These are phyloP conservation scores for Sphaerobolus stellatus DNA, from an alignment of 1,284 basidiomycete genomes.

Conservation along the genomic window DNA sequence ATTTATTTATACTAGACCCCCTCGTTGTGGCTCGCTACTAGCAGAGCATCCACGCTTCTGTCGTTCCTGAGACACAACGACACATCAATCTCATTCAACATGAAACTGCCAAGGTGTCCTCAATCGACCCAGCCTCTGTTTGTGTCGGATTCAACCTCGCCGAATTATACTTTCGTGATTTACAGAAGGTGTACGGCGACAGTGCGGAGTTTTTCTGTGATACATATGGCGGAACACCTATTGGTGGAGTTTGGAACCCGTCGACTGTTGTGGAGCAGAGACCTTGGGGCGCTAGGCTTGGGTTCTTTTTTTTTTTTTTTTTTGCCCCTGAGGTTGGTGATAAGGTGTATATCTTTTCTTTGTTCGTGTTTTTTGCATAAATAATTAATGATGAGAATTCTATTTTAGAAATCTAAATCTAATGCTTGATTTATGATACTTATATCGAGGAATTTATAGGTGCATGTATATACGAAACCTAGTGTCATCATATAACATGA, in stretches of 20 bases:
- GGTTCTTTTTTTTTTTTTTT: no score
- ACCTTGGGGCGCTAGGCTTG: conserved; percentile 81
- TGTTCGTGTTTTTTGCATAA: not conserved
- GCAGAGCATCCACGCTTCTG: conserved; percentile 46
- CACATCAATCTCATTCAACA: conserved; percentile 47
- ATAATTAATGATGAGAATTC: not conserved
- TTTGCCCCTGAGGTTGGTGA: conserved; percentile 45
- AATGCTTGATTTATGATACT: no score
- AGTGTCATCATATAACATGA: no score
- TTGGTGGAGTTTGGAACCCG: conserved; percentile 90
- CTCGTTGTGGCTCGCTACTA: conserved; percentile 68
- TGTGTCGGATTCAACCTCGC: conserved; percentile 85
- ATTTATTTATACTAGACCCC: conserved; percentile 76
- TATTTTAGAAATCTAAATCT: not conserved
- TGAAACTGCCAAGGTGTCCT: no score
- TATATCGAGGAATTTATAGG: no score
- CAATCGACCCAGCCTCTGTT: conserved; percentile 28
- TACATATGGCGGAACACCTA: conserved; percentile 71
- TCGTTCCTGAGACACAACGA: conserved; percentile 42
- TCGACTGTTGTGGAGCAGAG: conserved; percentile 36
- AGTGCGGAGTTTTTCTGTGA: conserved; percentile 88
- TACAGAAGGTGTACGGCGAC: conserved; percentile 78
- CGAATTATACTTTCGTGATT: conserved; percentile 62
- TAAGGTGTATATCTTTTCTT: conserved; percentile 28
- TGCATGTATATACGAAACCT: no score